Evolutionary conservation across 108 stramenopile genomes (phyloP), one percentile per base, ranked within the genome.

Genomic region (Poteriospumella lacustris): DNA sequence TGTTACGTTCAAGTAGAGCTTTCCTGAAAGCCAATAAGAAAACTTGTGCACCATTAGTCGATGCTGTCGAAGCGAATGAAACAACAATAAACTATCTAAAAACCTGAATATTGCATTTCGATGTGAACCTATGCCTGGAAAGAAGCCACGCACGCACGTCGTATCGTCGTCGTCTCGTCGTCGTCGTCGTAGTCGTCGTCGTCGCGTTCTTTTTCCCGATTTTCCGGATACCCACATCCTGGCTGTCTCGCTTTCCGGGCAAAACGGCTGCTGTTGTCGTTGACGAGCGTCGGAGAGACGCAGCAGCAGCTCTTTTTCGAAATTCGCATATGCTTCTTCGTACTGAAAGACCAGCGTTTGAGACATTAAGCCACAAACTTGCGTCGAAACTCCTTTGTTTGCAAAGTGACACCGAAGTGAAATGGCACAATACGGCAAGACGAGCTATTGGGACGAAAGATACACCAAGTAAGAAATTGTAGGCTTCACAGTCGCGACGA

Each of bases 391-490:
- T n/a, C n/a, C n/a, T n/a, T n/a, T n/a, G 15, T 56, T 24, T 19
- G 24, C 24, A 15, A 56, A 56, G 19, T 56, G 24, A 56, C 24
- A 64, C 36, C 36, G 24, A 3, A 34, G 9, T 34, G 73, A 47
- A 38, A 83, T 83, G 82, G 83, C 83, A 31, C 75, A 85, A 38
- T 87, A 85, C 39, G 87, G 87, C 39, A 82, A 84, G 39, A 68
- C 81, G 24, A 79, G 77, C n/a, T 87, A 87, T 70, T 87, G 87
- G 87, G 87, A 87, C 24, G 84, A 84, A 15, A 67, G 87, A 2
- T 87, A 87, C 85, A 87, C 85, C 40, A 84, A 82, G 59, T 82
- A 73, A 73, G 70, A n/a, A n/a, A n/a, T n/a, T n/a, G n/a, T n/a
- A n/a, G n/a, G n/a, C n/a, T n/a, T n/a, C n/a, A n/a, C n/a, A n/a